These are phyloP conservation scores for Penicillium cinerascens DNA, from an alignment of 495 filamentous ascomycete species.

Conservation along the genomic window DNA sequence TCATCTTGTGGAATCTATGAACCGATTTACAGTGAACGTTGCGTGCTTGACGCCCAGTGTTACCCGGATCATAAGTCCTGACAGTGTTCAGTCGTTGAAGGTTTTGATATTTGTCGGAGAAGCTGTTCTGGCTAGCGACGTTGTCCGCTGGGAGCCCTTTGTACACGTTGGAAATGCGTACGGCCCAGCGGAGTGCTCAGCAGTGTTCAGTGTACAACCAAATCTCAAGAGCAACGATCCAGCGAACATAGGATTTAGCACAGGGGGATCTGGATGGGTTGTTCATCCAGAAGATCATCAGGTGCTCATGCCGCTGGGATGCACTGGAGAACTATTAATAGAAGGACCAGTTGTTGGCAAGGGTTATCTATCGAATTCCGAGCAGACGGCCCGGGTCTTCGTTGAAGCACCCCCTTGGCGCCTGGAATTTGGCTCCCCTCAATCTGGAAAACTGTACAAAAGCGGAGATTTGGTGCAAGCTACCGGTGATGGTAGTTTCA, in stretches of 20 bases:
- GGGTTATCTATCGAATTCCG: conserved; percentile 40
- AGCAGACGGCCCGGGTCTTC: conserved; percentile 34
- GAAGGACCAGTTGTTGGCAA: conserved; percentile 40
- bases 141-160: conserved; percentile 23
- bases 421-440: neutral
- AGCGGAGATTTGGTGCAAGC: conserved; percentile 9
- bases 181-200: conserved; percentile 40
- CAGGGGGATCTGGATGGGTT: conserved; percentile 33
- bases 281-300: conserved; percentile 33
- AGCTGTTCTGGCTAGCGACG: conserved; percentile 33
- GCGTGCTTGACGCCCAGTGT: conserved; percentile 38
- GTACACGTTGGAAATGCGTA: conserved; percentile 41
- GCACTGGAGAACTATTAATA: conserved; percentile 43
- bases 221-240: conserved; percentile 8
- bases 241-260: neutral
- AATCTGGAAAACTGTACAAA: conserved; percentile 6
- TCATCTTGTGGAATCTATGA: conserved; percentile 17
- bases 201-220: neutral
- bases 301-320: conserved; percentile 38
- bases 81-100: conserved; percentile 32
- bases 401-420: conserved; percentile 10
- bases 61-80: conserved; percentile 31
- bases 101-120: conserved; percentile 38
- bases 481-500: neutral
- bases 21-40: conserved; percentile 20